A percentile compares a stretch with the other conserved stretches of the same genome.
Evolutionary conservation across 1,139 yeast genomes (phyloP).

Genomic region (Maudiozyma humilis): DNA sequence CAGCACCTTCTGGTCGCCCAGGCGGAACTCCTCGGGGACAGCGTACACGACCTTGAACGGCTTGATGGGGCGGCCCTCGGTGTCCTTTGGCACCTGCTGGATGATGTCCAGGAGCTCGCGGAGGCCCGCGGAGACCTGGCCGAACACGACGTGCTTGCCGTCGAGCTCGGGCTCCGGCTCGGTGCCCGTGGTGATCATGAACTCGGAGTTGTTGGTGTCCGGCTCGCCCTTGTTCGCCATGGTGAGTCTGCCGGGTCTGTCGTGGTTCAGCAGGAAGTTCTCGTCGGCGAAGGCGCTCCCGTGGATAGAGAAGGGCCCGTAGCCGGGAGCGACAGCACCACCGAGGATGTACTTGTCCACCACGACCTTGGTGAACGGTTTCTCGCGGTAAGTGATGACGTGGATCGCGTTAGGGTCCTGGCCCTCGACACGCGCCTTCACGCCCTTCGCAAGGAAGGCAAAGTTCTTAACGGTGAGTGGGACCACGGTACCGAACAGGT

Average conservation of each 20-base stretch:
- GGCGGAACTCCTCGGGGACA: conserved; percentile 14
- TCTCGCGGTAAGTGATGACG: conserved; percentile 49
- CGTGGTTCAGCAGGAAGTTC: conserved; percentile 55
- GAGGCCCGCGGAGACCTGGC: conserved; percentile 60
- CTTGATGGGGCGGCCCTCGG: conserved; percentile 34
- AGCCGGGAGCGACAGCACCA: conserved; percentile 78
- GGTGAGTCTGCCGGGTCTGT: conserved; percentile 58
- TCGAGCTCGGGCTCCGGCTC: conserved; percentile 62
- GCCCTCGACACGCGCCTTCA: conserved; percentile 37
- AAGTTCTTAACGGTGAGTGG: conserved; percentile 67
- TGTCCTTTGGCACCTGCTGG: conserved; percentile 42
- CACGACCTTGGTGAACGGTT: conserved; percentile 60
- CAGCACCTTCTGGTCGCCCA: conserved; percentile 10
- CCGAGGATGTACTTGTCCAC: conserved; percentile 66
- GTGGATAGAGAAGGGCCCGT: conserved; percentile 72
- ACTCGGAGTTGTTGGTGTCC: conserved; percentile 68
- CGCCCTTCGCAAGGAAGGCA: conserved; percentile 48
- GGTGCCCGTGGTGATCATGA: conserved; percentile 53
- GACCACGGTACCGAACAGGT: conserved; percentile 62
- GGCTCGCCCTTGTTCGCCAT: conserved; percentile 78
- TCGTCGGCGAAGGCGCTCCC: conserved; percentile 62
- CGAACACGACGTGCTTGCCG: conserved; percentile 64
- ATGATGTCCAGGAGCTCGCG: conserved; percentile 45
- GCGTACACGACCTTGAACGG: conserved; percentile 37
- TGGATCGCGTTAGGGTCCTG: conserved; percentile 41